These are phyloP conservation scores for Podaxis sp. DNA, from an alignment of 768 basidiomycete species.

Conservation along the genomic window DNA sequence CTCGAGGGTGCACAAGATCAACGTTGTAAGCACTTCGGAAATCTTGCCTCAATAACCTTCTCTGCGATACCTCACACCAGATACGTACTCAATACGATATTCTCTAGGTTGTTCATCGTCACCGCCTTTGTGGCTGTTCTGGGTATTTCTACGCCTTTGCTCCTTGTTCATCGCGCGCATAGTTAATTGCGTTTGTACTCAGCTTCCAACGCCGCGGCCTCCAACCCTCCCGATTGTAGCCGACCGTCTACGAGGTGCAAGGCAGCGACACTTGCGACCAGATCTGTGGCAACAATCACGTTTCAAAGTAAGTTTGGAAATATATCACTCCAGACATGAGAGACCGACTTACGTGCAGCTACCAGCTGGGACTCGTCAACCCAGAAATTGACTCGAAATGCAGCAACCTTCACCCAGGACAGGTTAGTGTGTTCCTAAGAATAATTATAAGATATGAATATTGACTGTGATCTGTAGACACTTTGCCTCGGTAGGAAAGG, in stretches of 20 bases:
- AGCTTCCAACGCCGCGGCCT: background rate
- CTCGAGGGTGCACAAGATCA: background rate
- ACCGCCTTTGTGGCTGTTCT: background rate
- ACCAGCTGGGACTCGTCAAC: background rate
- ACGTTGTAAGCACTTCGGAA: background rate
- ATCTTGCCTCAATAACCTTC: background rate
- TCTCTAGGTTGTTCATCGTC: conserved; percentile 34
- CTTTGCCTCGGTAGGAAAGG: background rate
- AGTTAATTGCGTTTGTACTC: background rate
- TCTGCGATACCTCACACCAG: background rate
- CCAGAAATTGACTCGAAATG: background rate
- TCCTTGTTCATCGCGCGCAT: background rate
- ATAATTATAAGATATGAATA: too few species aligned
- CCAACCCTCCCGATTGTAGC: background rate
- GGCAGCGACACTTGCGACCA: background rate
- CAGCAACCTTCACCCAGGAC: background rate
- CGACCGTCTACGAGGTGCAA: background rate
- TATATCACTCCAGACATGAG: background rate
- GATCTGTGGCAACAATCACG: background rate
- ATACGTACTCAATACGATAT: conserved; percentile 18
- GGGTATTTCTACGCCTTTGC: background rate
- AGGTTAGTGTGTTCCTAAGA: background rate
- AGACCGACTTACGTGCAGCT: background rate
- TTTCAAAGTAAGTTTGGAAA: background rate
- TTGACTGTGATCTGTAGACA: background rate